Evolutionary conservation across 2,329 filamentous ascomycete genomes (phyloP), one percentile per base, ranked within the genome.

Genomic region (Aspergillus pseudoglaucus): DNA sequence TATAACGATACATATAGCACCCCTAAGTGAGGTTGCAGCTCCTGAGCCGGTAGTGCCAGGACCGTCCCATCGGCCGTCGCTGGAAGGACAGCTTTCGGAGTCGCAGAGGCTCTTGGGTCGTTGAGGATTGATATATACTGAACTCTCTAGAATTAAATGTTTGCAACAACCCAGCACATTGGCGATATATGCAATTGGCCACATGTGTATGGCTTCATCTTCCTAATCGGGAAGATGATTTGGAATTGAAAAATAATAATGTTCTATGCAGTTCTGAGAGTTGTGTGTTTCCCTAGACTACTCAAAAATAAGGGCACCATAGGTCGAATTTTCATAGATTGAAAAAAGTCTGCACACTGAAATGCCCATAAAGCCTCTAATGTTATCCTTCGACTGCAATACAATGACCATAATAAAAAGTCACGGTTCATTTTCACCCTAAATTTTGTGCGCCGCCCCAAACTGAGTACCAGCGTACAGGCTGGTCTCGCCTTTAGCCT

Each of bases 401-500:
- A 23, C 7, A 23, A 6, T 23, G 5, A 23, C 22, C 7, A 7
- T 7, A 6, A 38, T 18, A 15, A 5, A 38, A 38, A 6, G 14
- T 38, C 8, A 15, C 3, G 4, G 4, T 18, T 9, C n/a, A 15
- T 12, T 38, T 8, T 3, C 35, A 38, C 35, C 35, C 17, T 38
- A 38, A 20, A 38, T 38, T 6, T 38, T 38, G 35, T 38, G 35
- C 20, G 35, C 35, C 35, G 10, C 17, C 35, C 35, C 17, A 38
- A 38, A 38, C 17, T 38, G 35, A 17, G 42, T 30, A 43, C 64
- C 63, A 5, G 63, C 63, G 54, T 62, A 68, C 9, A 51, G 44
- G 14, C 50, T 47, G 9, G 53, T 45, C 46, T 59, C 54, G 6
- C 57, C 55, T 2, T 53, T 54, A 6, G 23, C 49, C 25, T 40